These are phyloP conservation scores for Leishmania arabica DNA, from an alignment of 208 protist species.

Conservation along the genomic window DNA sequence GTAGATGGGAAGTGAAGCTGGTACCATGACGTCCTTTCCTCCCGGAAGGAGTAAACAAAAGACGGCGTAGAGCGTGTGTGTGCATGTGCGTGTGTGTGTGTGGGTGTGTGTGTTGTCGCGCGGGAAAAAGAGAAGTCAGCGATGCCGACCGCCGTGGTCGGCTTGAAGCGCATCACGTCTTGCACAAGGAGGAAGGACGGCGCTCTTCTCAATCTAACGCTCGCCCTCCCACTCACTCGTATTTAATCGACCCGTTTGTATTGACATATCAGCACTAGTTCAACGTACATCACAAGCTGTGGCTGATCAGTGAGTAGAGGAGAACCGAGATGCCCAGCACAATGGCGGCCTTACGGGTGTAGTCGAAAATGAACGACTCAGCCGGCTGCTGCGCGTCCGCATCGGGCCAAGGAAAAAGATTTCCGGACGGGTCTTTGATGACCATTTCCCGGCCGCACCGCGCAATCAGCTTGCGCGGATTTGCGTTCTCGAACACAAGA, in stretches of 20 bases:
- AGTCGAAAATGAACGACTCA: background rate
- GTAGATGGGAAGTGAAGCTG: background rate
- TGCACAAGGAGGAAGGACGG: background rate
- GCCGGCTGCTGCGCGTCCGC: slow-evolving; percentile 11
- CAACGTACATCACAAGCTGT: background rate
- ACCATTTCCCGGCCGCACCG: slow-evolving; percentile 17
- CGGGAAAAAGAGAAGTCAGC: background rate
- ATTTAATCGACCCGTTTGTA: background rate
- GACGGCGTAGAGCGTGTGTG: background rate
- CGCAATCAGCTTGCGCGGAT: slow-evolving; percentile 7
- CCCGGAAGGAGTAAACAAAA: background rate
- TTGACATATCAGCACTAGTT: background rate
- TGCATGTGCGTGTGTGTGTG: no score
- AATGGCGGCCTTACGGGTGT: background rate
- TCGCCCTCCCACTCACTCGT: background rate
- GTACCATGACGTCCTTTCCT: background rate
- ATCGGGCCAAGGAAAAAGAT: slow-evolving; percentile 34
- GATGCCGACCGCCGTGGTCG: background rate
- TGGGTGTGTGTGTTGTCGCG: no score
- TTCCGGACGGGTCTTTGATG: slow-evolving; percentile 3
- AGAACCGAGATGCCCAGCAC: slow-evolving; percentile 10
- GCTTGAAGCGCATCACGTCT: background rate
- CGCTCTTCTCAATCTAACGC: background rate
- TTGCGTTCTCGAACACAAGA: slow-evolving; percentile 45
- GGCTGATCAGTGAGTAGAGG: slow-evolving; percentile 5